Percentiles rank a stretch among this genome's conserved stretches.
phyloP scores from a whole-genome alignment of 257 asterid species.

The Solanum piurae region DNA sequence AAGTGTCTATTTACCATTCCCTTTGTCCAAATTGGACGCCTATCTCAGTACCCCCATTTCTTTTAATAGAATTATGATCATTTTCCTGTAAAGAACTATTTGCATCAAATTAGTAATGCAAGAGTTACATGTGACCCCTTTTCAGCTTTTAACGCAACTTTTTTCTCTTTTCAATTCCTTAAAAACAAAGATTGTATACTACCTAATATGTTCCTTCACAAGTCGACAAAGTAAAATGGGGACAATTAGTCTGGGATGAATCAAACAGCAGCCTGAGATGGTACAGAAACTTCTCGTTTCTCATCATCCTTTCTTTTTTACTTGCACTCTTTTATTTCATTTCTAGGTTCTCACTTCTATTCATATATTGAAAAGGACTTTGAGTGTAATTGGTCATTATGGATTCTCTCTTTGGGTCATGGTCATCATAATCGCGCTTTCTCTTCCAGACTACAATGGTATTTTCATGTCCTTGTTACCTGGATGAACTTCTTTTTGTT shows the following conservation, averaged over 20 bases:
- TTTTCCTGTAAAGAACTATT: neutral
- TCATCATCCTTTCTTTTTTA: neutral
- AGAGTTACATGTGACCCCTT: neutral
- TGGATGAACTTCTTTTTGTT: neutral
- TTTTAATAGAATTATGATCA: constrained; percentile 4
- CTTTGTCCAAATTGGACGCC: neutral
- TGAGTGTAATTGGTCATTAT: neutral
- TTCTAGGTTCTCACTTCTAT: neutral
- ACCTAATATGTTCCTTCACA: constrained; percentile 11
- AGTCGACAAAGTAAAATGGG: constrained; percentile 20
- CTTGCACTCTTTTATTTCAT: neutral
- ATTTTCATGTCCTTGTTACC: neutral
- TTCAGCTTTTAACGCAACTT: neutral
- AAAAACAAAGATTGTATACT: constrained; percentile 37
- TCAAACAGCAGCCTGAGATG: neutral
- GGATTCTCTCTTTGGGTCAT: neutral
- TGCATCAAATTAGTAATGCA: neutral
- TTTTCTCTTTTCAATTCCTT: neutral
- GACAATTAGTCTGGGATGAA: neutral
- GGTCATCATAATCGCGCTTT: neutral
- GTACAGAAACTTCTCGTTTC: neutral
- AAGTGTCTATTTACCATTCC: neutral
- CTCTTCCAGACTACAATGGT: neutral
- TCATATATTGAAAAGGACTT: neutral
- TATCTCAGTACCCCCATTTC: neutral